Base-by-base conservation (phyloP, 2,329 filamentous ascomycete species). In the Dothideomycetes sp. region DNA sequence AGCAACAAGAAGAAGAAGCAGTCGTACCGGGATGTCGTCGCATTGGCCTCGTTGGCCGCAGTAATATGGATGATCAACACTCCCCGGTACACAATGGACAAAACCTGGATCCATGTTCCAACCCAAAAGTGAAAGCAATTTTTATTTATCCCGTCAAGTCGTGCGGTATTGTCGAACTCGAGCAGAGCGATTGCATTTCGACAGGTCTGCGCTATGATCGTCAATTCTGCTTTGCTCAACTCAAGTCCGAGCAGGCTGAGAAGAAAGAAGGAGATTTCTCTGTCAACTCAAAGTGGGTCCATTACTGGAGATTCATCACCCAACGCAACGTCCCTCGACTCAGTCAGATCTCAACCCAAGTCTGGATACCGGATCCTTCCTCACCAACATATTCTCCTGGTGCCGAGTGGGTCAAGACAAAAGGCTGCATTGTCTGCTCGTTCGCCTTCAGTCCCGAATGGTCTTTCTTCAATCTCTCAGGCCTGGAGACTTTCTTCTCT, bases 121-220 rank as follows among this genome's bases (percentile, higher is more conserved):
- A 13, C n/a, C 34, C 25, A 19, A 39, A 24, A 24, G 64, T 82
- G 33, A 80, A 85, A 58, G 83, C 82, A 41, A 67, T 94, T 37
- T 80, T 79, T 64, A 73, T 87, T 45, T 89, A 91, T 59, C 87
- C 88, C 1, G 64, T 94, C 58, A 89, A 93, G 64, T 85, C 82
- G 43, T 94, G 86, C 58, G 69, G 67, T 42, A 83, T 82, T 19
- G 77, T 94, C 41, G 84, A 91, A 62, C 61, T 94, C 33, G 64
- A 73, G 37, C 64, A 70, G 46, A 75, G 74, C 45, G 72, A 75
- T 40, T 70, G 91, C 12, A 62, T 84, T 32, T 65, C 75, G 5
- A 76, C 75, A 2, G 86, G 87, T 2, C 41, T 94, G 43, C 74
- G 81, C 56, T 83, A 82, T 59, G 87, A 95, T 61, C 76, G 86